Base-by-base conservation (phyloP, 2,329 filamentous ascomycete genomes). In the Helotiales sp. region DNA sequence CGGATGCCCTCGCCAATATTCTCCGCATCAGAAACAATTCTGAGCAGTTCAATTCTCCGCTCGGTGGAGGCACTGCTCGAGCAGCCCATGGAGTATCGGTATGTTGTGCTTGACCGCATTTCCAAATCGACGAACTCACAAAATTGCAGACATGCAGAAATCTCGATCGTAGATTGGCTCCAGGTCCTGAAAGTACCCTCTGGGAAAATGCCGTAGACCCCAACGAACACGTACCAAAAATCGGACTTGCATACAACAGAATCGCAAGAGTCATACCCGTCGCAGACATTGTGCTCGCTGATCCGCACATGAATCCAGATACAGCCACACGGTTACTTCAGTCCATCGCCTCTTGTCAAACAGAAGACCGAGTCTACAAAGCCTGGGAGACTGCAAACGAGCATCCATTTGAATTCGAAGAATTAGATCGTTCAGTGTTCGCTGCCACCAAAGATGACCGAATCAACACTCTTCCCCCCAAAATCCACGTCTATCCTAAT, bases 21-120 rank as follows among this genome's bases (percentile, higher is more conserved):
- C 29, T 54, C 3, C 36, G 38, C 13, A 8, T 47, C n/a, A 33
- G 52, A 34, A 38, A 24, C 5, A 44, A 22, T n/a, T 12, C 27
- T 9, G 30, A 47, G 12, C 52, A 54, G 34, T 54, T 54, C 22
- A 46, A n/a, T 2, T 46, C 24, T 3, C 33, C 17, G 12, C 30
- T 19, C 31, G 8, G 25, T 12, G 24, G 19, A 29, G 38, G 29
- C 8, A 33, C 42, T 8, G 52, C 52, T 33, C 24, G 36, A 46
- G 52, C 10, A 30, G 36, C 52, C 6, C 36, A 54, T 31, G 33
- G 52, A n/a, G 40, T 54, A 31, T 27, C 47, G 13, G 38, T 54
- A 44, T 24, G 40, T 31, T 29, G n/a, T 34, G n/a, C n/a, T 12
- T 10, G 10, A 34, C 17, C 22, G 4, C 10, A 15, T 19, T 10